phyloP scores from a whole-genome alignment of 257 asterid genomes.

The Solanum pinnatisectum region DNA sequence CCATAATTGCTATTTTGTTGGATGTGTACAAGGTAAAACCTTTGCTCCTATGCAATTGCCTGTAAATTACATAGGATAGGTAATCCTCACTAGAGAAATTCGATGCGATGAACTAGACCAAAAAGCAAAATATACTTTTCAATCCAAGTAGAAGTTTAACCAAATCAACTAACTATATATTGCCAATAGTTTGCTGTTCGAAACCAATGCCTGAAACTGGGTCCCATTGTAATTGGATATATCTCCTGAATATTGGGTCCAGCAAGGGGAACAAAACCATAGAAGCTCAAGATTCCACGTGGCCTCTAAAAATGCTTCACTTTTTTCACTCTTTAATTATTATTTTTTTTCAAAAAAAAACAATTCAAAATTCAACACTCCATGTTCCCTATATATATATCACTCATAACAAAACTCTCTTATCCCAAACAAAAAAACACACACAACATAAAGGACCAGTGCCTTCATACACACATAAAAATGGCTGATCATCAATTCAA shows the following conservation, averaged over 20 bases:
- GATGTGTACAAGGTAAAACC: rapidly evolving
- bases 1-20: too few species aligned
- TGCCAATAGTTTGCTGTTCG: neutral
- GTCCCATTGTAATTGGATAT: slow-evolving; percentile 25
- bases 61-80: too few species aligned
- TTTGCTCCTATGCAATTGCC: too few species aligned
- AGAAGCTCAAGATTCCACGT: slow-evolving; percentile 31
- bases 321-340: neutral
- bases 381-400: neutral
- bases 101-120: too few species aligned
- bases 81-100: too few species aligned
- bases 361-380: neutral
- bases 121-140: rapidly evolving
- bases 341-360: neutral
- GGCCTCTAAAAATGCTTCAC: slow-evolving; percentile 15
- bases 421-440: neutral
- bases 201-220: neutral
- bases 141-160: too few species aligned
- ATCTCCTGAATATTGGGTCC: slow-evolving; percentile 32
- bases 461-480: neutral
- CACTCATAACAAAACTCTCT: neutral
- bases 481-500: slow-evolving; percentile 34
- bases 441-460: neutral
- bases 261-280: slow-evolving; percentile 19
- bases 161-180: too few species aligned